Evolutionary conservation across 257 asterid species (phyloP), one percentile per base, ranked within the genome.

Genomic region (Fraxinus excelsior): DNA sequence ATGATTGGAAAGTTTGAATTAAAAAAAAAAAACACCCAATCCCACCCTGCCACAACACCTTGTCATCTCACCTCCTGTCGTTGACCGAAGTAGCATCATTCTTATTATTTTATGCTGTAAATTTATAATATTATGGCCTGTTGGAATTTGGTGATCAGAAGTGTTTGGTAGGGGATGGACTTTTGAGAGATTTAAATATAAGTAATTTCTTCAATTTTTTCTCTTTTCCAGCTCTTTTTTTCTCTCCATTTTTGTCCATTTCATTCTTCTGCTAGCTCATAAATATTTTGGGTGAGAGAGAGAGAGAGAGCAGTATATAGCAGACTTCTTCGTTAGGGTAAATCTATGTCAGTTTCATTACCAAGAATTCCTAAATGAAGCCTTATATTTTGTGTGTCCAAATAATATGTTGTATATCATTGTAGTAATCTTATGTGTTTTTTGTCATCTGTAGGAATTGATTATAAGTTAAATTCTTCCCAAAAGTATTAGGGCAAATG

Each of bases 371-470:
- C 14, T 14, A 29, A 28, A 40, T 58, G 75, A 40, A 18, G n/a
- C 1, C 51, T 18, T 68, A 34, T 8, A 68, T 34, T 67, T 16
- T 23, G 56, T 31, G 38, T 66, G 16, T 49, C 40, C 32, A 66
- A 73, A 31, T 76, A 29, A 71, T 78, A 67, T 65, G 31, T 60
- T 65, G 31, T 60, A 31, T 56, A 73, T 81, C 71, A 81, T 81
- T 73, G 67, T 66, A 14, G 51, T 44, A 25, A 60, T 60, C 34
- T 60, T 60, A 23, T 7, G 67, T 2, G 28, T 58, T 69, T 79
- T 73, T 71, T 71, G 75, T 16, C 67, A 60, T 75, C 2, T 86
- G 80, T 84, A 86, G 89, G 85, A 68, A 21, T 78, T 67, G 82
- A 75, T 71, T 76, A n/a, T 37, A 64, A 70, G 67, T 35, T 21